Percentiles rank a stretch among this genome's conserved stretches.
phyloP scores from a whole-genome alignment of 148 eudicot species.

The Arbutus unedo region DNA sequence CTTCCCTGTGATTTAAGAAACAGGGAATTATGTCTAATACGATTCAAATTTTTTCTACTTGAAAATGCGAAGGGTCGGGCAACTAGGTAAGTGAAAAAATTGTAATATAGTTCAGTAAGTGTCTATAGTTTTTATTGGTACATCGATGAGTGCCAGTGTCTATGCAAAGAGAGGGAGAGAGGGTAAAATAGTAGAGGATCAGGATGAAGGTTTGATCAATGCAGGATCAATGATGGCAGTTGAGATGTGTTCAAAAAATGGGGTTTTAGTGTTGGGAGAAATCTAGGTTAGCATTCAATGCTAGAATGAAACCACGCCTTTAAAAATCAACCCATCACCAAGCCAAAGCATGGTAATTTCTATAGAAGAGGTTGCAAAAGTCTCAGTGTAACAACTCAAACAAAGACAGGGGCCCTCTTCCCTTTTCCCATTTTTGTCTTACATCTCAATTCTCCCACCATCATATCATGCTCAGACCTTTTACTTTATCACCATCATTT shows the following conservation, averaged over 20 bases:
- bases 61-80: background rate
- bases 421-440: conserved; percentile 7
- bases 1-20: background rate
- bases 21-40: background rate
- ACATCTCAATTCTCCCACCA: conserved; percentile 27
- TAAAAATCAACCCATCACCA: conserved; percentile 60
- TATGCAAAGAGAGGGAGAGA: background rate
- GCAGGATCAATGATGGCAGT: conserved; percentile 37
- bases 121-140: background rate
- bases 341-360: conserved; percentile 32
- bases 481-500: conserved; percentile 73
- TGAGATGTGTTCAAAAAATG: conserved; percentile 1
- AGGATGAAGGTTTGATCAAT: conserved; percentile 45
- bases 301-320: conserved; percentile 86
- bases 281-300: conserved; percentile 74
- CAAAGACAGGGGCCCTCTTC: conserved; percentile 93
- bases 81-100: background rate
- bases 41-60: background rate
- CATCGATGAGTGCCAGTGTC: background rate
- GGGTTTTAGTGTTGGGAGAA: conserved; percentile 58
- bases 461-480: conserved; percentile 67
- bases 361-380: conserved; percentile 89
- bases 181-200: conserved; percentile 36
- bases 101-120: background rate
- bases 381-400: conserved; percentile 55